Evolutionary conservation across 768 basidiomycete genomes (phyloP), one percentile per base, ranked within the genome.

Genomic region (Leccinum boreale): DNA sequence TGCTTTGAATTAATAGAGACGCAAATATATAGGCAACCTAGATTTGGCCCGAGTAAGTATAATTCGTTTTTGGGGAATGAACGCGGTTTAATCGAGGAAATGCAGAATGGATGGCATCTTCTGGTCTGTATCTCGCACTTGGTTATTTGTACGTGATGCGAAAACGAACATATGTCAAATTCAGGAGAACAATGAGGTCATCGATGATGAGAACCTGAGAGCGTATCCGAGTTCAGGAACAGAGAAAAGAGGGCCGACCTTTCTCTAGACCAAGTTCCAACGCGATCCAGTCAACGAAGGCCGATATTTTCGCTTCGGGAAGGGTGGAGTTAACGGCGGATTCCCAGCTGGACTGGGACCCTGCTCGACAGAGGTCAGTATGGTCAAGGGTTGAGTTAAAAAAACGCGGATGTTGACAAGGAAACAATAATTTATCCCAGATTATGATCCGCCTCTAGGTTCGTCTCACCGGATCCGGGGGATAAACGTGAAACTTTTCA

Each of bases 71-170:
- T 61, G 29, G 48, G 55, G 57, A 54, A 59, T 55, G 65, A 57
- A 56, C 48, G 53, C 35, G 56, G 58, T 52, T 56, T 53, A 59
- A 36, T 58, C 52, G 50, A 65, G 58, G 45, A 60, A 50, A 46
- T 50, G 62, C 23, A 36, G 57, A 58, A 62, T 52, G 57, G 64
- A 61, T 57, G 55, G 12, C 6, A 59, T 53, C 48, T 51, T 35
- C 51, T 46, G 28, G 48, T 26, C 21, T 23, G 47, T 19, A 23
- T 48, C 36, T 59, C 29, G 56, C 33, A 31, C 55, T 42, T 54
- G 15, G 69, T 58, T 57, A 66, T 64, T 57, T 59, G 65, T 70
- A 70, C 69, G 69, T 71, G 62, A 70, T 68, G 29, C 10, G n/a
- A 33, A 42, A 28, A 39, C 46, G 31, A 56, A 65, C 56, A 59